Conservation (phyloP, 306 rosid species). For the Trifolium repens region DNA sequence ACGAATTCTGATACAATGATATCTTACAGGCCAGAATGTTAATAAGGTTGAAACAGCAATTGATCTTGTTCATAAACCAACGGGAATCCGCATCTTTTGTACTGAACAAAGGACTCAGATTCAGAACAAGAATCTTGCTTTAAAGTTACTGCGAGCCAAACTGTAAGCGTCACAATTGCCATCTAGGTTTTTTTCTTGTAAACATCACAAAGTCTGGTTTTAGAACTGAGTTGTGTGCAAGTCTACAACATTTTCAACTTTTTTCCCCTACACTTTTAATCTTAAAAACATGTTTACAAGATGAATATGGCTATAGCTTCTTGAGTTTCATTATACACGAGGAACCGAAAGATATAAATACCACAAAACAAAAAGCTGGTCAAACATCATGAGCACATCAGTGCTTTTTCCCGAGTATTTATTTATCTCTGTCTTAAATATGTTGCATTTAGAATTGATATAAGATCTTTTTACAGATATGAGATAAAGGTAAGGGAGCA, state of each 20-base stretch:
- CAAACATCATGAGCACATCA: constrained; percentile 17
- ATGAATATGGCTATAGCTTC: constrained; percentile 32
- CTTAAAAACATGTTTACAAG: constrained; percentile 23
- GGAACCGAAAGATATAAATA: constrained; percentile 36
- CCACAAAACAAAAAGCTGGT: constrained; percentile 34
- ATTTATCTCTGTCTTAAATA: constrained; percentile 32
- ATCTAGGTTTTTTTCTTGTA: constrained; percentile 10
- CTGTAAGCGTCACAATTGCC: constrained; percentile 60
- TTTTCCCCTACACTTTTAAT: neutral
- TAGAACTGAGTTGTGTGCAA: constrained; percentile 19
- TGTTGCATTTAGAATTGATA: constrained; percentile 39
- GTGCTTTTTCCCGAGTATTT: constrained; percentile 22
- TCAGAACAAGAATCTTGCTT: constrained; percentile 83
- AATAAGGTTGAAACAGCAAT: constrained; percentile 99
- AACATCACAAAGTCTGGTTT: constrained; percentile 27
- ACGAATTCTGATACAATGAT: constrained; percentile 36
- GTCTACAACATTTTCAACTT: constrained; percentile 10
- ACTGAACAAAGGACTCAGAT: constrained; percentile 97
- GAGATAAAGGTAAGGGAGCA: constrained; percentile 94
- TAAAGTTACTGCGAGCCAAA: constrained; percentile 95
- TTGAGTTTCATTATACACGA: constrained; percentile 30
- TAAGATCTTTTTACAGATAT: constrained; percentile 60
- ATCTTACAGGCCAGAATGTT: constrained; percentile 92
- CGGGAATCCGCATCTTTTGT: constrained; percentile 98
- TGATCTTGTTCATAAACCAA: constrained; percentile 94